Evolutionary conservation across 306 rosid genomes (phyloP), one percentile per base, ranked within the genome.

Genomic region (Fragaria vesca): DNA sequence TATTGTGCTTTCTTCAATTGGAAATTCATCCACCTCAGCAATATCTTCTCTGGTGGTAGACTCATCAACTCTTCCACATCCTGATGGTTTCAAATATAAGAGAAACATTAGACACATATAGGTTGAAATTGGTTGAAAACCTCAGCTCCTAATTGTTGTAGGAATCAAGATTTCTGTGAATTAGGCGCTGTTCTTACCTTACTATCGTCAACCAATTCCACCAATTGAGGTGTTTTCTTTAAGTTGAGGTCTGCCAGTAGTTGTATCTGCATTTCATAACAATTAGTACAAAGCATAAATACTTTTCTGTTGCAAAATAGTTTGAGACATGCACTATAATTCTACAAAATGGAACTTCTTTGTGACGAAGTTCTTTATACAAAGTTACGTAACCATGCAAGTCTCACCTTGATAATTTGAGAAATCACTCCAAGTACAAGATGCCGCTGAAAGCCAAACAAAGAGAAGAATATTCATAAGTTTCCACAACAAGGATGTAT

Each of bases 21-120:
- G 80, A 93, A 95, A 88, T 95, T 95, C 99, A 95, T 93, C 99
- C 99, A 95, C 76, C 97, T 87, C 47, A 95, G 81, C 82, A 95
- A 77, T 85, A 95, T 90, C 85, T 93, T 95, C 85, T 95, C 99
- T 38, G 99, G 99, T n/a, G 99, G 86, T 57, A 95, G 90, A 77
- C 87, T 91, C 96, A 95, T 88, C 83, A 95, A 85, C 89, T 95
- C 99, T 83, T 95, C 97, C 87, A 95, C 91, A 62, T 95, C 99
- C 99, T 95, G 85, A 78, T 50, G 72, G 68, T 81, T 84, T 82
- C 0, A 40, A 46, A 84, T 57, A 69, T 18, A 43, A 80, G 69
- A 86, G 76, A 15, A 80, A 26, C 21, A 71, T 60, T 67, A 79
- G 72, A 82, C 3, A 54, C n/a, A 15, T 34, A 51, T 71, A 43